A percentile compares a stretch with the other conserved stretches of the same genome.
Evolutionary conservation across 352 stramenopile genomes (phyloP).

Genomic region (Phytophthora lateralis): DNA sequence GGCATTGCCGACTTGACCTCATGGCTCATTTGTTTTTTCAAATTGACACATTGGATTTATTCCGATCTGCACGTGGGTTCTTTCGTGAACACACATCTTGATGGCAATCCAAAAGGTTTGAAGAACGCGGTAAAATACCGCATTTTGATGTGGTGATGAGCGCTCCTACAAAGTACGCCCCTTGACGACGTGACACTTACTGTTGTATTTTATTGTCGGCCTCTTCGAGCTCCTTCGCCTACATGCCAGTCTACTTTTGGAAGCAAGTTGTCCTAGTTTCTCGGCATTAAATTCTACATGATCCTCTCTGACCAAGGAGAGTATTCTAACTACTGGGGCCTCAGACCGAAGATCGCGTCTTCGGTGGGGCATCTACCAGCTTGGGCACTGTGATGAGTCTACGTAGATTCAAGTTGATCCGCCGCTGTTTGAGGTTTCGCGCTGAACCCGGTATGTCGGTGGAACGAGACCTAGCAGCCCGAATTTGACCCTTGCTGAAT

Average conservation of each 20-base stretch:
- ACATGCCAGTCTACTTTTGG: slow-evolving; percentile 3
- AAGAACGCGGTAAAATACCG: too few relatives aligned
- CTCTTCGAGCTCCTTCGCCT: slow-evolving; percentile 2
- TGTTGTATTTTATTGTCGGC: too few relatives aligned
- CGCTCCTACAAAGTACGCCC: too few relatives aligned
- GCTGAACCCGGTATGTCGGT: background rate
- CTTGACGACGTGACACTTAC: too few relatives aligned
- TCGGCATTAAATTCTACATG: slow-evolving; percentile 24
- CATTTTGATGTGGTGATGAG: too few relatives aligned
- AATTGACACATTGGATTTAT: too few relatives aligned
- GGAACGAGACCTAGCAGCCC: slow-evolving; percentile 8
- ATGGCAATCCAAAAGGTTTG: too few relatives aligned
- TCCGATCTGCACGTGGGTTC: too few relatives aligned
- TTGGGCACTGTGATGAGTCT: slow-evolving; percentile 16
- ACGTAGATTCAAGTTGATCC: slow-evolving; percentile 15
- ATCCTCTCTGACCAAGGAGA: slow-evolving; percentile 9
- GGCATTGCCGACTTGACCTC: too few relatives aligned
- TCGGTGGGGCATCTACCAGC: slow-evolving; percentile 1
- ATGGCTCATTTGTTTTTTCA: too few relatives aligned
- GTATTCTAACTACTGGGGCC: slow-evolving; percentile 15
- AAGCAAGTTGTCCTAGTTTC: slow-evolving; percentile 6
- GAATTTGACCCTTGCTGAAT: slow-evolving; percentile 34
- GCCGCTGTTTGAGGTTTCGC: slow-evolving; percentile 9
- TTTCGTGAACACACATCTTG: too few relatives aligned
- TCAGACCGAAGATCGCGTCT: slow-evolving; percentile 16